Conservation (phyloP, 2,329 filamentous ascomycete species). For the Colletotrichum tabaci region DNA sequence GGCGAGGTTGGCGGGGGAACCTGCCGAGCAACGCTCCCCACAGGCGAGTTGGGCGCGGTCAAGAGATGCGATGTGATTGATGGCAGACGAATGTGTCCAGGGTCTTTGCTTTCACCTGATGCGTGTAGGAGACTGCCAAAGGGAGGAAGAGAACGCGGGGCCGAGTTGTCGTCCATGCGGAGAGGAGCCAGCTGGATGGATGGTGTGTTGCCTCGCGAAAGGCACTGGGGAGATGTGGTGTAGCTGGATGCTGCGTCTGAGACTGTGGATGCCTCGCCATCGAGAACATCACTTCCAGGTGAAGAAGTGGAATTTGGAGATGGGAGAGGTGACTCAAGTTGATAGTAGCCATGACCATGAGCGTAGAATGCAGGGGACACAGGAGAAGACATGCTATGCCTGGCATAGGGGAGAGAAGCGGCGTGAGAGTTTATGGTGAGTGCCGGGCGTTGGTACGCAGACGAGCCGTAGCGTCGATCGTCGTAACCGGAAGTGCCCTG, state of each 20-base stretch:
- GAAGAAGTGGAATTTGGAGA: constrained; percentile 59
- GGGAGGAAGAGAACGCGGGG: constrained; percentile 48
- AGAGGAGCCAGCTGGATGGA: constrained; percentile 61
- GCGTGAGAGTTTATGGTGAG: constrained; percentile 49
- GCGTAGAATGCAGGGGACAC: constrained; percentile 39
- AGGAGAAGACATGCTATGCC: constrained; percentile 37
- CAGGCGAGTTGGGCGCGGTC: constrained; percentile 55
- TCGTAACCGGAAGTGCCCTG: constrained; percentile 46
- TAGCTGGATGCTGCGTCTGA: constrained; percentile 78
- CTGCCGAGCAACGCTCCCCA: constrained; percentile 19
- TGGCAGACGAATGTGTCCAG: constrained; percentile 10
- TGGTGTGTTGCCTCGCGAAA: constrained; percentile 53
- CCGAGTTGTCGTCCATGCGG: constrained; percentile 39
- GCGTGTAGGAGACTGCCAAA: constrained; percentile 44
- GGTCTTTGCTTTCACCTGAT: constrained; percentile 38
- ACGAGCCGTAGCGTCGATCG: constrained; percentile 30
- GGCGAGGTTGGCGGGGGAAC: constrained; percentile 40
- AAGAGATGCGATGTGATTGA: constrained; percentile 45
- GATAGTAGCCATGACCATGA: constrained; percentile 45
- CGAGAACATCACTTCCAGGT: constrained; percentile 69
- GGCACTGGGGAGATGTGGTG: constrained; percentile 69
- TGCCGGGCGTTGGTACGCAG: constrained; percentile 45
- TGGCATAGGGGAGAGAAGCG: constrained; percentile 41
- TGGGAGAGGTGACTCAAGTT: constrained; percentile 53
- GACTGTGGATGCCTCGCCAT: constrained; percentile 77